A percentile compares a stretch with the other conserved stretches of the same genome.
Evolutionary conservation across 495 filamentous ascomycete species (phyloP).

Genomic region (Penicillium antarcticum): DNA sequence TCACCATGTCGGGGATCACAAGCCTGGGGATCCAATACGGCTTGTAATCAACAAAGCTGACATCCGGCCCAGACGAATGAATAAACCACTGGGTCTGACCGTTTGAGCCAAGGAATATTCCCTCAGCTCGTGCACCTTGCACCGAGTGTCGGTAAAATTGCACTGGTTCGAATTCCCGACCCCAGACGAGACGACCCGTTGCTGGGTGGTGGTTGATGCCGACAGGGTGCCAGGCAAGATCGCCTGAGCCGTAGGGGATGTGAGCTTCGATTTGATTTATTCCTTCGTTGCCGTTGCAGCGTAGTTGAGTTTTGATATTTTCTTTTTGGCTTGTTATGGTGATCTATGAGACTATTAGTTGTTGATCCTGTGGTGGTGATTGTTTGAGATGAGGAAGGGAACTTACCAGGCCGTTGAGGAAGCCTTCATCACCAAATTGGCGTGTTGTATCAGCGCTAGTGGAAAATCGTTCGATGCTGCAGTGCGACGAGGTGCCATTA

Average conservation of each 20-base stretch:
- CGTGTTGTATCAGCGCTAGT: conserved; percentile 8
- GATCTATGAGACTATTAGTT: not conserved
- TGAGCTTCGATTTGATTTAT: conserved; percentile 8
- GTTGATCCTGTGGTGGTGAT: not conserved
- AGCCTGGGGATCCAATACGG: conserved; percentile 13
- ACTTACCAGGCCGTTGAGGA: conserved; percentile 8
- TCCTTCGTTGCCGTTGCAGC: conserved; percentile 12
- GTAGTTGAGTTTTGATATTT: conserved; percentile 6
- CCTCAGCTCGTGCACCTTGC: not conserved
- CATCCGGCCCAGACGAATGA: conserved; percentile 4
- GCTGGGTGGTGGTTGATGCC: conserved; percentile 3
- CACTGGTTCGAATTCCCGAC: not conserved
- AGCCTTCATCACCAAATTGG: not conserved
- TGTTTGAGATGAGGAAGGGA: not conserved
- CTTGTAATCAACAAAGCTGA: conserved; percentile 4
- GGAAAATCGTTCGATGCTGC: conserved; percentile 8
- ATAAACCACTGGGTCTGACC: conserved; percentile 8
- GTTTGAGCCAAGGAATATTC: conserved; percentile 9
- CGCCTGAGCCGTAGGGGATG: conserved; percentile 12
- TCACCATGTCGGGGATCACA: not conserved
- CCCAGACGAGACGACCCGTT: conserved; percentile 14
- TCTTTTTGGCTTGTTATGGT: conserved; percentile 2
- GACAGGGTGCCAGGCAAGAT: conserved; percentile 14
- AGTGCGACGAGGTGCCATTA: conserved; percentile 1
- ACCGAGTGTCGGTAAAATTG: conserved; percentile 10